These are phyloP conservation scores for Aureobasidium musti DNA, from an alignment of 2,329 filamentous ascomycete species.

Conservation along the genomic window DNA sequence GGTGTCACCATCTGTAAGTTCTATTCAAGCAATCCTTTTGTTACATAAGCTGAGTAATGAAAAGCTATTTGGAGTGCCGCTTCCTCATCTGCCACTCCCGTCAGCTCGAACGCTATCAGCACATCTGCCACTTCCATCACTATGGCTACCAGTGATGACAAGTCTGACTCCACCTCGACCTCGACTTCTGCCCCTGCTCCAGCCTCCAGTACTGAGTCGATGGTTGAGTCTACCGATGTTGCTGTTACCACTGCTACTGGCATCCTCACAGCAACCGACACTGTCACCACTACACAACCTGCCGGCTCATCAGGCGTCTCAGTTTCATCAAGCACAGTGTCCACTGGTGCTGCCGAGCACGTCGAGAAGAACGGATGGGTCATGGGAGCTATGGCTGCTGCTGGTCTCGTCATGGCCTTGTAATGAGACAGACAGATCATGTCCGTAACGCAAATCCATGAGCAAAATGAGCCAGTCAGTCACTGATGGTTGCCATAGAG, in stretches of 20 bases:
- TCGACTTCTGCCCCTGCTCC: constrained; percentile 1
- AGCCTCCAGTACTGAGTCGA: not conserved
- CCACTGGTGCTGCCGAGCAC: constrained; percentile 29
- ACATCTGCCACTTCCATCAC: constrained; percentile 11
- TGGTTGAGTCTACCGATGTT: constrained; percentile 8
- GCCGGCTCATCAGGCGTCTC: not conserved
- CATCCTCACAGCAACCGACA: constrained; percentile 1
- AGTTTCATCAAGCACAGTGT: constrained; percentile 1
- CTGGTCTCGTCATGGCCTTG: not conserved
- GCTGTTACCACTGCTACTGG: constrained; percentile 3
- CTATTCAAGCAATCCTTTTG: not conserved
- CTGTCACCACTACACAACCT: not conserved
- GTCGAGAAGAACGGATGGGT: constrained; percentile 21
- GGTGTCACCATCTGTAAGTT: constrained; percentile 39
- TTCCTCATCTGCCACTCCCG: constrained; percentile 28
- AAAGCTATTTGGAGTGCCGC: constrained; percentile 31
- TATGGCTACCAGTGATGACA: constrained; percentile 10
- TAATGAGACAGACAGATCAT: not conserved
- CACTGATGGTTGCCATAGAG: not conserved
- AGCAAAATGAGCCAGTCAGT: not conserved
- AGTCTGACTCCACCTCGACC: constrained; percentile 27
- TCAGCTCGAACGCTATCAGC: constrained; percentile 9
- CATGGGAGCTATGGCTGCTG: constrained; percentile 14
- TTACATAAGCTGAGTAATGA: not conserved
- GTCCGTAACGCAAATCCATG: too few relatives aligned